phyloP scores from a whole-genome alignment of 2,329 filamentous ascomycete genomes.

The Incumbomyces lentus region DNA sequence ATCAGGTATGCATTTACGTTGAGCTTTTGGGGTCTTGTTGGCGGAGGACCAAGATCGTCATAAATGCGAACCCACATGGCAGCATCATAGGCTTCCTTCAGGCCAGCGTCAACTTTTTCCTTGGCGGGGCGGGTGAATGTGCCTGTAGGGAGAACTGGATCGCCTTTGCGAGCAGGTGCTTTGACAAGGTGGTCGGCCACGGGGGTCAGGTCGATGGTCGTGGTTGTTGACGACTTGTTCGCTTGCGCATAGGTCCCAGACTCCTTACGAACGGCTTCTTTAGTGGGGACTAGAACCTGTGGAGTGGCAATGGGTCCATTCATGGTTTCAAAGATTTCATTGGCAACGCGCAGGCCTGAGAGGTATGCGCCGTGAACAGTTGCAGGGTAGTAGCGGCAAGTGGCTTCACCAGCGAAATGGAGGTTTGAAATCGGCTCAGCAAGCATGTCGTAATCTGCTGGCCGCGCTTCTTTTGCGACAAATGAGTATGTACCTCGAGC shows the following conservation, averaged over 20 bases:
- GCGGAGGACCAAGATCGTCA: slow-evolving; percentile 60
- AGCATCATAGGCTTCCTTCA: slow-evolving; percentile 44
- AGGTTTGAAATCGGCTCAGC: slow-evolving; percentile 73
- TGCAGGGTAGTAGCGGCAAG: slow-evolving; percentile 87
- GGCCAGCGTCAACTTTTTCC: slow-evolving; percentile 21
- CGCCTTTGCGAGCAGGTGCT: slow-evolving; percentile 21
- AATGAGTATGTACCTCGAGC: slow-evolving; percentile 94
- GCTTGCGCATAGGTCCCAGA: slow-evolving; percentile 20
- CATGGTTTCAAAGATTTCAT: slow-evolving; percentile 70
- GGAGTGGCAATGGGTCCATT: slow-evolving; percentile 72
- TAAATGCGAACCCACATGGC: slow-evolving; percentile 48
- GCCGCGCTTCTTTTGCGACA: slow-evolving; percentile 68
- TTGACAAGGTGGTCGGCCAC: slow-evolving; percentile 17
- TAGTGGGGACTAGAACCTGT: slow-evolving; percentile 61
- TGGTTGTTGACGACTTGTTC: slow-evolving; percentile 5
- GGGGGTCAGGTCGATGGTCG: slow-evolving; percentile 29
- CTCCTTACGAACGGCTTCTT: slow-evolving; percentile 33
- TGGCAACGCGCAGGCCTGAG: slow-evolving; percentile 79
- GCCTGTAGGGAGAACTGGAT: slow-evolving; percentile 19
- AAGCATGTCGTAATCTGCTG: slow-evolving; percentile 89
- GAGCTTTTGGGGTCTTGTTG: slow-evolving; percentile 59
- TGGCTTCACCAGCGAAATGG: slow-evolving; percentile 93
- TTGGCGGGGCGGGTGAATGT: slow-evolving; percentile 19
- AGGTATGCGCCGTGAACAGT: slow-evolving; percentile 96
- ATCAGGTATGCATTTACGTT: slow-evolving; percentile 79